Base-by-base conservation (phyloP, 2,329 filamentous ascomycete species). In the Trichophyton schoenleinii region DNA sequence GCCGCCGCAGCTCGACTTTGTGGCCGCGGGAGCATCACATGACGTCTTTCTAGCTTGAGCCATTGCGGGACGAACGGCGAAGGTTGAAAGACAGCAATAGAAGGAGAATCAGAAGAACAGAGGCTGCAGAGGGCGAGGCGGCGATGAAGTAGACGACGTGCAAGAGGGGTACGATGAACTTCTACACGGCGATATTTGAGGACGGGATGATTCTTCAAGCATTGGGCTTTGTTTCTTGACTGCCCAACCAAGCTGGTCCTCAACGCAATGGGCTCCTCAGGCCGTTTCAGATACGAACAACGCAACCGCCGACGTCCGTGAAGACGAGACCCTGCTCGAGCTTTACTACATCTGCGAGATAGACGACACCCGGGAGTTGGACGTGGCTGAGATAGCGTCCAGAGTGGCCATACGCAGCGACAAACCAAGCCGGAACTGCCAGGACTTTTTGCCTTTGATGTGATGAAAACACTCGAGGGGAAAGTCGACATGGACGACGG, bases 361-460 rank as follows among this genome's bases (percentile, higher is more conserved):
- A 5, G 46, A 59, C n/a, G 38, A n/a, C 1, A 3, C 62, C 20
- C 60, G 61, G 22, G 61, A 63, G 18, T 6, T n/a, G 13, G 48
- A 59, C 8, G 64, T 69, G 57, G 60, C 64, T 48, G 53, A 60
- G 11, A 57, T 61, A 28, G 67, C 66, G 22, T 46, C 61, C 11
- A 64, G 66, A n/a, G 42, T 60, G 8, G 22, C 61, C 2, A 62
- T 70, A 15, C 65, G 61, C 53, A 67, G 69, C 60, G 64, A 68
- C 11, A 49, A 48, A 41, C 59, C 64, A 18, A 66, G 65, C n/a
- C 69, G 59, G 60, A 68, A 69, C 44, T 70, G 66, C 60, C 67
- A 70, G 58, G 66, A 69, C 55, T 22, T 22, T 70, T 68, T 57
- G 64, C 69, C 0, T 65, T 70, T 55, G 68, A 70, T 9, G 62